Conservation (phyloP, 768 basidiomycete genomes). For the Mycena kentingensis region DNA sequence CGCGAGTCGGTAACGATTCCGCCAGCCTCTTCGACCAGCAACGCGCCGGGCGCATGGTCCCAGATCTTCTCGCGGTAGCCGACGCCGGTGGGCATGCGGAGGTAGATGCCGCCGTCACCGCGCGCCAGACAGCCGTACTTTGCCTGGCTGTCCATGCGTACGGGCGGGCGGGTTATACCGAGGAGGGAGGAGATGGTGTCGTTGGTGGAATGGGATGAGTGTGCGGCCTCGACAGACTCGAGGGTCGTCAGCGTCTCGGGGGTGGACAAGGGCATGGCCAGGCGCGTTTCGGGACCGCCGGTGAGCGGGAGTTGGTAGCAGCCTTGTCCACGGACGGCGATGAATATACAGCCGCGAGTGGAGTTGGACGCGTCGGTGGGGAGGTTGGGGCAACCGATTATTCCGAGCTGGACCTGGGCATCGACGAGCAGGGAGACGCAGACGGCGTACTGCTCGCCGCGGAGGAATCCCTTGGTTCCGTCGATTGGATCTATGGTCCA, state of each 20-base stretch:
- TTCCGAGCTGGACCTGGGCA: conserved; percentile 75
- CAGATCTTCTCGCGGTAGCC: conserved; percentile 97
- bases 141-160: conserved; percentile 94
- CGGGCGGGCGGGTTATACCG: conserved; percentile 62
- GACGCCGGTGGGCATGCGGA: conserved; percentile 74
- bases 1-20: conserved; percentile 85
- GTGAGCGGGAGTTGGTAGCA: conserved; percentile 51
- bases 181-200: conserved; percentile 68
- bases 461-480: conserved; percentile 91
- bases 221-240: conserved; percentile 90
- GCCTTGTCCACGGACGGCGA: conserved; percentile 86
- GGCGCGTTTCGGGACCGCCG: conserved; percentile 36
- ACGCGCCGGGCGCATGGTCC: conserved; percentile 89
- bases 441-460: conserved; percentile 92
- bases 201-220: conserved; percentile 88
- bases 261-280: conserved; percentile 55
- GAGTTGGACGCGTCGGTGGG: conserved; percentile 56
- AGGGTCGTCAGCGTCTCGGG: conserved; percentile 65
- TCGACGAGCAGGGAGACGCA: conserved; percentile 85
- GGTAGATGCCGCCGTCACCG: conserved; percentile 83
- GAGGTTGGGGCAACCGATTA: conserved; percentile 93
- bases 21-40: conserved; percentile 88
- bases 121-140: conserved; percentile 88
- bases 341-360: conserved; percentile 78
- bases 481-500: conserved; percentile 92